These are phyloP conservation scores for Helicocarpus griseus DNA, from an alignment of 2,329 filamentous ascomycete genomes.

Conservation along the genomic window DNA sequence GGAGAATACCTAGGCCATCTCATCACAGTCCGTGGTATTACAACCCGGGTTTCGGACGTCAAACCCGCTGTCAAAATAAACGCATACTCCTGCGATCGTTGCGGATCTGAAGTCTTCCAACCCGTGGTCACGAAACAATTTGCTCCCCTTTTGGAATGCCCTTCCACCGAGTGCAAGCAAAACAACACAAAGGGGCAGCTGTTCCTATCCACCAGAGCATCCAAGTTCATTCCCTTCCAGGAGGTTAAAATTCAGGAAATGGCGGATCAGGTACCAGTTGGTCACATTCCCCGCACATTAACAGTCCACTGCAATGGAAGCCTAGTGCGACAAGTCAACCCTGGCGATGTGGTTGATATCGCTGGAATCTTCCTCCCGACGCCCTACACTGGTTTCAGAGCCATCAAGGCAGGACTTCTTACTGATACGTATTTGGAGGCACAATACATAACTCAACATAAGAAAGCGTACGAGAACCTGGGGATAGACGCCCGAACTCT, in stretches of 20 bases:
- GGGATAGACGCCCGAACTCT: slow-evolving; percentile 70
- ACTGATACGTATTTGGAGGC: slow-evolving; percentile 97
- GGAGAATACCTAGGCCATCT: slow-evolving; percentile 88
- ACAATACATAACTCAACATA: slow-evolving; percentile 88
- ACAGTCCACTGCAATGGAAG: slow-evolving; percentile 85
- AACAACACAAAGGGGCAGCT: slow-evolving; percentile 92
- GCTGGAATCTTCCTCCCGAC: slow-evolving; percentile 94
- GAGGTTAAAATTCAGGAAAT: slow-evolving; percentile 98
- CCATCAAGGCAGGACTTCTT: slow-evolving; percentile 87
- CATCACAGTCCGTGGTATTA: slow-evolving; percentile 89
- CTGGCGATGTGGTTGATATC: slow-evolving; percentile 88
- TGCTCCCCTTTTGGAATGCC: slow-evolving; percentile 74
- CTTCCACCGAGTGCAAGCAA: slow-evolving; percentile 76
- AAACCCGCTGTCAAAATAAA: slow-evolving; percentile 97
- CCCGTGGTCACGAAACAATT: slow-evolving; percentile 87
- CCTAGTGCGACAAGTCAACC: slow-evolving; percentile 76
- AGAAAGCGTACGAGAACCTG: slow-evolving; percentile 94
- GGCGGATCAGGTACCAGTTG: slow-evolving; percentile 97
- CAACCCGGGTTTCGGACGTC: slow-evolving; percentile 91
- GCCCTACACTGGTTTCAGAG: slow-evolving; percentile 97
- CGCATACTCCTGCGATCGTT: slow-evolving; percentile 94
- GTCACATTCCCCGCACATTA: slow-evolving; percentile 86
- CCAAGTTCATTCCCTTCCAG: slow-evolving; percentile 95
- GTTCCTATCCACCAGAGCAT: slow-evolving; percentile 87
- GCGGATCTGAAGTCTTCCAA: slow-evolving; percentile 95